Conservation (phyloP, 1,284 basidiomycete species). For the Hortiboletus rubellus region DNA sequence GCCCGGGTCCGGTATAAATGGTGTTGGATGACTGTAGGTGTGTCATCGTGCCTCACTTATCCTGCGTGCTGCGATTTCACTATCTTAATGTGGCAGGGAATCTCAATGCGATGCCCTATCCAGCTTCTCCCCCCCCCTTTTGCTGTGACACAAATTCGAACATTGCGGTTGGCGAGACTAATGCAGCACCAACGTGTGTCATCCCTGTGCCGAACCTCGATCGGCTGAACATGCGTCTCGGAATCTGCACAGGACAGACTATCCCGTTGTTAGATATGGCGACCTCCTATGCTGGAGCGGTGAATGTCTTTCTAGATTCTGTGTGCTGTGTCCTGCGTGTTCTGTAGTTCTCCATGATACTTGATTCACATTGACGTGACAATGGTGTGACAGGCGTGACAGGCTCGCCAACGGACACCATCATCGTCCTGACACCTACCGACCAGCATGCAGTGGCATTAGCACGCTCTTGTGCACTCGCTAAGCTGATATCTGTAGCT, state of each 20-base stretch:
- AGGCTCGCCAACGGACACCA: no score
- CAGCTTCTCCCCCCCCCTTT: slow-evolving; percentile 7
- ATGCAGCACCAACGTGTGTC: slow-evolving; percentile 13
- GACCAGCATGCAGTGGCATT: not conserved
- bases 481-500: not conserved
- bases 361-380: not conserved
- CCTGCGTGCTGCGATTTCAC: slow-evolving; percentile 29
- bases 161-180: slow-evolving; percentile 1
- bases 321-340: slow-evolving; percentile 13
- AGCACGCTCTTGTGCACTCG: not conserved
- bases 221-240: slow-evolving; percentile 2
- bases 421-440: no score
- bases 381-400: not conserved
- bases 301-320: slow-evolving; percentile 9
- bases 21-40: slow-evolving; percentile 11
- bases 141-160: slow-evolving; percentile 16
- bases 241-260: slow-evolving; percentile 13
- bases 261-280: not conserved
- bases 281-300: slow-evolving; percentile 5
- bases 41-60: slow-evolving; percentile 29
- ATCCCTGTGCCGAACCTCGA: slow-evolving; percentile 12
- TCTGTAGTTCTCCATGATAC: not conserved
- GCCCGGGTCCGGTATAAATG: slow-evolving; percentile 27
- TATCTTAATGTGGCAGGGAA: slow-evolving; percentile 6
- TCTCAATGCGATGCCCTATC: slow-evolving; percentile 21